These are phyloP conservation scores for Microbotryomycetes sp. DNA, from an alignment of 1,284 basidiomycete genomes.

Conservation along the genomic window DNA sequence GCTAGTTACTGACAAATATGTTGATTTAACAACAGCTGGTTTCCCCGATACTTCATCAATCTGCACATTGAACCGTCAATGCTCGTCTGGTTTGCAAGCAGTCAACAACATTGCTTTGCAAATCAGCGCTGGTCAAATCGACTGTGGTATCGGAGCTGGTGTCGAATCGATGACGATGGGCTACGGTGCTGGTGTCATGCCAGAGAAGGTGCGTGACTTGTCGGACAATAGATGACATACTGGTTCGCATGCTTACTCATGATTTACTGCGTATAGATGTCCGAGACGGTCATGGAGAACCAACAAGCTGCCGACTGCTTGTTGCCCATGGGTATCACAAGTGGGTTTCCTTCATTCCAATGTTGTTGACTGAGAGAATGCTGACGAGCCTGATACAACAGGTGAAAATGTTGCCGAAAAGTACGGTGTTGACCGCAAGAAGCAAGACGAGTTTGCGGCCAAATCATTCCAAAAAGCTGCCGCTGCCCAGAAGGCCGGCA, in stretches of 20 bases:
- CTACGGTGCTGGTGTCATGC: slow-evolving; percentile 56
- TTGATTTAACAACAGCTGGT: slow-evolving; percentile 76
- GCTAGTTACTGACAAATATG: slow-evolving; percentile 49
- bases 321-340: slow-evolving; percentile 52
- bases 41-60: slow-evolving; percentile 75
- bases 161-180: slow-evolving; percentile 84
- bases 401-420: slow-evolving; percentile 89
- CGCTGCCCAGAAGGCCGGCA: slow-evolving; percentile 77
- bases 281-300: slow-evolving; percentile 69
- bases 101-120: slow-evolving; percentile 86
- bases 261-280: slow-evolving; percentile 50
- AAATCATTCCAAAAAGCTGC: slow-evolving; percentile 77
- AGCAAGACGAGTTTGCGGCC: slow-evolving; percentile 81
- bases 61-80: slow-evolving; percentile 90
- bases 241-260: not conserved
- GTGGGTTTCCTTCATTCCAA: slow-evolving; percentile 2
- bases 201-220: slow-evolving; percentile 47
- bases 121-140: slow-evolving; percentile 52
- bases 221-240: not conserved
- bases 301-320: slow-evolving; percentile 85
- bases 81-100: slow-evolving; percentile 84
- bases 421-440: slow-evolving; percentile 63
- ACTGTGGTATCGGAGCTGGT: slow-evolving; percentile 66
- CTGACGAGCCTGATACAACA: slow-evolving; percentile 47
- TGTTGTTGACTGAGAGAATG: not conserved